Conservation (phyloP, 768 basidiomycete genomes). For the Crepidotus variabilis region DNA sequence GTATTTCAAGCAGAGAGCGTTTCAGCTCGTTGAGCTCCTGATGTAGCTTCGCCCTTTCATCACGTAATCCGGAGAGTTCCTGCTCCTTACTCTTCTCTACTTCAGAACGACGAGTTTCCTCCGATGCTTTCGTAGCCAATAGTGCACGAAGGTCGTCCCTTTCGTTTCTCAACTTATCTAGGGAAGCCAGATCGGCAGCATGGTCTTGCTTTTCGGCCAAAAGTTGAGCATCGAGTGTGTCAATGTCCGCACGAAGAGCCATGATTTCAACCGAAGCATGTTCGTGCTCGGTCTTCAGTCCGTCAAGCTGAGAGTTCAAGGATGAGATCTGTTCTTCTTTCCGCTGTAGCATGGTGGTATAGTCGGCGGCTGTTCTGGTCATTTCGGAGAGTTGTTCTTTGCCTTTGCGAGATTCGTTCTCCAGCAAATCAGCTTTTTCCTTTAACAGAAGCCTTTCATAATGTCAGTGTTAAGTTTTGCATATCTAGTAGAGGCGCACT, state of each 20-base stretch:
- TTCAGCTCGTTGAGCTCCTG: conserved; percentile 66
- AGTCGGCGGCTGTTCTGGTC: conserved; percentile 72
- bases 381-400: conserved; percentile 79
- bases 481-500: conserved; percentile 37
- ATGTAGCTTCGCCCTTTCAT: conserved; percentile 57
- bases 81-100: conserved; percentile 85
- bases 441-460: conserved; percentile 57
- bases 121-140: conserved; percentile 80
- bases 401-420: conserved; percentile 63
- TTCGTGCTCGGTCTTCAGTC: conserved; percentile 51
- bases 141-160: conserved; percentile 82
- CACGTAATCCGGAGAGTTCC: conserved; percentile 73
- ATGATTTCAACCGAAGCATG: conserved; percentile 53
- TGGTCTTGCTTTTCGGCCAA: conserved; percentile 54
- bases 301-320: conserved; percentile 50
- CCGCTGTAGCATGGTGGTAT: conserved; percentile 68
- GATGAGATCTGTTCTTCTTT: conserved; percentile 70
- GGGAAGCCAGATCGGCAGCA: conserved; percentile 38
- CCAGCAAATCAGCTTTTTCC: conserved; percentile 55
- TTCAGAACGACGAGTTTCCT: conserved; percentile 80
- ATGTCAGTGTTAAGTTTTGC: conserved; percentile 1
- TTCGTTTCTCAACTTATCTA: conserved; percentile 71
- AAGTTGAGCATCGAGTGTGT: conserved; percentile 60
- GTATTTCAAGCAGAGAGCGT: conserved; percentile 54
- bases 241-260: conserved; percentile 68